Evolutionary conservation across 2,329 filamentous ascomycete genomes (phyloP).

Genomic region (Celoporthe dispersa): DNA sequence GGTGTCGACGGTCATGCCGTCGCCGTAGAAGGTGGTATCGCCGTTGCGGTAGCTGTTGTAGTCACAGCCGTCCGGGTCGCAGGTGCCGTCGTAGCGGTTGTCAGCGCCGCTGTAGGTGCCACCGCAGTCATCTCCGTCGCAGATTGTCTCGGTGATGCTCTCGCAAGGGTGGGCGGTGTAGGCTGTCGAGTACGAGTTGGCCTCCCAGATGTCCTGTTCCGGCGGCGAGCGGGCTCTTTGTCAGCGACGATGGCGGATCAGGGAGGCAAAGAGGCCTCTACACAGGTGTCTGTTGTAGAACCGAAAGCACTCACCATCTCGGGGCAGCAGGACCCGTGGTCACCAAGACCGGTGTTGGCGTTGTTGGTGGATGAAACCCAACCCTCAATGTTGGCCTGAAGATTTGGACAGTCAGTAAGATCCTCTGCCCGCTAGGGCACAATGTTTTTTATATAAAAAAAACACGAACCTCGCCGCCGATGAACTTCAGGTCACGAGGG

Average conservation of each 20-base stretch:
- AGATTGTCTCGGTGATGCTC: constrained; percentile 53
- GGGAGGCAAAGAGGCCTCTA: constrained; percentile 16
- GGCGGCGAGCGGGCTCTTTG: neutral
- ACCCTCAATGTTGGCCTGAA: constrained; percentile 55
- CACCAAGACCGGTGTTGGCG: constrained; percentile 57
- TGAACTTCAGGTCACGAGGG: constrained; percentile 60
- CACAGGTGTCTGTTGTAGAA: neutral
- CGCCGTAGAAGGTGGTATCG: constrained; percentile 65
- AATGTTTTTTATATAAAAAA: neutral
- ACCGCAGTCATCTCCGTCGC: constrained; percentile 55
- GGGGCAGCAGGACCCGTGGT: constrained; percentile 61
- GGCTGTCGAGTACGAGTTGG: constrained; percentile 67
- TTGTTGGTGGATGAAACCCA: constrained; percentile 58
- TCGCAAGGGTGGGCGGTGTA: constrained; percentile 69
- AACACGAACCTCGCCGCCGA: constrained; percentile 47
- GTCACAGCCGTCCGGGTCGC: constrained; percentile 72
- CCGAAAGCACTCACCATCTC: constrained; percentile 54
- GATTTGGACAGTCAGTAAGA: neutral
- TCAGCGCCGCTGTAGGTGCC: constrained; percentile 49
- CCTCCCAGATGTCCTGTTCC: constrained; percentile 53
- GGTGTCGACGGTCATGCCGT: constrained; percentile 61
- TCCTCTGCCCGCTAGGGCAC: too few species aligned
- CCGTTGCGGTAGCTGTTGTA: constrained; percentile 73
- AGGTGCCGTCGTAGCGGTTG: constrained; percentile 64
- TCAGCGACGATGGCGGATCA: constrained; percentile 27